Base-by-base conservation (phyloP, 768 basidiomycete genomes). In the Hirschioporus abietinus region DNA sequence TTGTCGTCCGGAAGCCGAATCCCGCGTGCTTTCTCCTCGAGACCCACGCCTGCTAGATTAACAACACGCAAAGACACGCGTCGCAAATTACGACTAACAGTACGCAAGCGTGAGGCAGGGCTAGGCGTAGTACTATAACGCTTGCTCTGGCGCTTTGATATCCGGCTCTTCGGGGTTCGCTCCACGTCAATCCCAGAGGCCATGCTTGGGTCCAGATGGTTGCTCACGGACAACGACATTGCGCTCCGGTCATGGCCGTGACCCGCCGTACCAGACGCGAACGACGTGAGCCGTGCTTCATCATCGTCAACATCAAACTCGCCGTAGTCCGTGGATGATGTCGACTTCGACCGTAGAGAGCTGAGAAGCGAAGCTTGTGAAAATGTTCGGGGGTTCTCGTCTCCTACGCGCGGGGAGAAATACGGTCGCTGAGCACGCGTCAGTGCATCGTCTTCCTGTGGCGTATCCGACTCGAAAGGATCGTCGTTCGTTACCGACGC, bases 51-150 rank as follows among this genome's bases (percentile, higher is more conserved):
- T 8, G 85, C 86, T 65, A 95, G 75, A 72, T 93, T 93, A 59
- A 92, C 93, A n/a, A 95, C 92, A 18, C 93, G 87, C 67, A 89
- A 73, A 10, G 90, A 92, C 63, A 88, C 87, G 24, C 89, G 81
- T 15, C 84, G 81, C 7, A 92, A 68, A 66, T 79, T 85, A 66
- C 81, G 80, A 18, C 85, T 85, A 30, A 90, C 82, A 30, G 81
- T 78, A 70, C 83, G 85, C 62, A 92, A 76, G 10, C 84, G 86
- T 0, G 84, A 82, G 1, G 86, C 84, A 0, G 90, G 86, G 0
- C 88, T 88, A 7, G 86, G 79, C 0, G 83, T 74, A 0, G 79
- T 68, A 68, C 79, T 84, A 71, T 90, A 89, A 12, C 86, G 83
- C 65, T 82, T 69, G 0, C 82, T 82, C 30, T 79, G 77, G 64